A percentile compares a stretch with the other conserved stretches of the same genome.
These are phyloP conservation scores for Oropetium thomaeum DNA, from an alignment of 176 grass and related monocot genomes.

Conservation along the genomic window DNA sequence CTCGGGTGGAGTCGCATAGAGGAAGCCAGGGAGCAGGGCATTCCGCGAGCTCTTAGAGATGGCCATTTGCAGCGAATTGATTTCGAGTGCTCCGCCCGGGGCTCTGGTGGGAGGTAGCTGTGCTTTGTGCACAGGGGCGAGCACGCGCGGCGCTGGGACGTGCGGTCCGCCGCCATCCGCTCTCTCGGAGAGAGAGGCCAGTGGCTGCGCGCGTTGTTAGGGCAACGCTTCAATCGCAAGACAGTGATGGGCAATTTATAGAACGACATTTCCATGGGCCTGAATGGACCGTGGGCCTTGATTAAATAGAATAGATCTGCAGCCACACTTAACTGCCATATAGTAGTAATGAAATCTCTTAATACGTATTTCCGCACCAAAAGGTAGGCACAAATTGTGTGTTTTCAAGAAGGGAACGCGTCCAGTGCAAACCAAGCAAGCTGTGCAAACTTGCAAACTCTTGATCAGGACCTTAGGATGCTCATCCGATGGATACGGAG, in stretches of 20 bases:
- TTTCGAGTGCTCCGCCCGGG: background rate
- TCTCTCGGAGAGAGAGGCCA: conserved; percentile 13
- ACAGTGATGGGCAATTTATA: conserved; percentile 10
- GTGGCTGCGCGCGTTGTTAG: conserved; percentile 44
- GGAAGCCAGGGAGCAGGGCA: conserved; percentile 50
- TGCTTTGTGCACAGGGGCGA: conserved; percentile 14
- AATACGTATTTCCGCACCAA: no score
- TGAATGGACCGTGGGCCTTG: background rate
- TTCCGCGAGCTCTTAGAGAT: conserved; percentile 42
- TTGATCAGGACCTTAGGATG: no score
- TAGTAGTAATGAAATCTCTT: no score
- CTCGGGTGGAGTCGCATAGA: conserved; percentile 30
- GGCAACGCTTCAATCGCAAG: background rate
- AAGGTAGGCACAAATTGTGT: no score
- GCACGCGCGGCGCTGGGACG: background rate
- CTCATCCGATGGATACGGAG: no score
- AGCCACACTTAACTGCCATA: background rate
- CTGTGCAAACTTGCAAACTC: no score
- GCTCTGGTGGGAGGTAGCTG: background rate
- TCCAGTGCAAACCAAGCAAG: no score
- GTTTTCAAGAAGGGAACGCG: no score
- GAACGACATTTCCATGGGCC: background rate
- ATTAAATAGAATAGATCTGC: background rate
- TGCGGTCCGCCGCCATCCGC: conserved; percentile 38
- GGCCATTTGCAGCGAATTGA: conserved; percentile 36